A percentile compares a stretch with the other conserved stretches of the same genome.
phyloP scores from a whole-genome alignment of 805 yeast species.

The Hanseniaspora valbyensis region DNA sequence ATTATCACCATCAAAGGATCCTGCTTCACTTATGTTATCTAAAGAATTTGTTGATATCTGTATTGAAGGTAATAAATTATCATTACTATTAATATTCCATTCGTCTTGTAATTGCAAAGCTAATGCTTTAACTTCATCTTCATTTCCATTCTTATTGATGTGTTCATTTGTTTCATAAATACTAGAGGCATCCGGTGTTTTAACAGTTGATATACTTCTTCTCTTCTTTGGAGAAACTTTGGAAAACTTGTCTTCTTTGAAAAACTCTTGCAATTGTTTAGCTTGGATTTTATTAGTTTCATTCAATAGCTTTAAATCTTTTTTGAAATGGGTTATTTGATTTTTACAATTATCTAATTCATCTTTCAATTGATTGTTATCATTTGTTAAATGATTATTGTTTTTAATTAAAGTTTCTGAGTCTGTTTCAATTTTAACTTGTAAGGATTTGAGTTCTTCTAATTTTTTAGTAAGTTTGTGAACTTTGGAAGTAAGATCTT shows the following conservation, averaged over 20 bases:
- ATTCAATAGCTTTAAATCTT: background rate
- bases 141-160: constrained; percentile 22
- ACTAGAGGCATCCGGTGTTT: constrained; percentile 24
- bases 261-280: constrained; percentile 18
- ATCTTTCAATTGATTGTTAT: background rate
- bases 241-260: constrained; percentile 8
- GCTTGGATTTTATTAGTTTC: constrained; percentile 15
- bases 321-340: background rate
- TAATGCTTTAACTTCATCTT: constrained; percentile 25
- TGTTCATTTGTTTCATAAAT: constrained; percentile 25
- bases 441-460: constrained; percentile 13
- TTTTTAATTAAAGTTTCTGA: constrained; percentile 5
- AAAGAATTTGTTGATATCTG: background rate
- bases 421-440: background rate
- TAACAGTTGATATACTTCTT: constrained; percentile 23
- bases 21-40: constrained; percentile 6
- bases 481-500: constrained; percentile 29
- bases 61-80: background rate
- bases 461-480: constrained; percentile 17
- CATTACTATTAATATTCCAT: constrained; percentile 9
- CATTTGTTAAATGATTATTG: background rate
- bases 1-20: background rate
- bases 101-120: constrained; percentile 24
- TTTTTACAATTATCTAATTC: background rate
- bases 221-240: constrained; percentile 7